Evolutionary conservation across 352 stramenopile species (phyloP), one percentile per base, ranked within the genome.

Genomic region (Phytopythium ostracodes): DNA sequence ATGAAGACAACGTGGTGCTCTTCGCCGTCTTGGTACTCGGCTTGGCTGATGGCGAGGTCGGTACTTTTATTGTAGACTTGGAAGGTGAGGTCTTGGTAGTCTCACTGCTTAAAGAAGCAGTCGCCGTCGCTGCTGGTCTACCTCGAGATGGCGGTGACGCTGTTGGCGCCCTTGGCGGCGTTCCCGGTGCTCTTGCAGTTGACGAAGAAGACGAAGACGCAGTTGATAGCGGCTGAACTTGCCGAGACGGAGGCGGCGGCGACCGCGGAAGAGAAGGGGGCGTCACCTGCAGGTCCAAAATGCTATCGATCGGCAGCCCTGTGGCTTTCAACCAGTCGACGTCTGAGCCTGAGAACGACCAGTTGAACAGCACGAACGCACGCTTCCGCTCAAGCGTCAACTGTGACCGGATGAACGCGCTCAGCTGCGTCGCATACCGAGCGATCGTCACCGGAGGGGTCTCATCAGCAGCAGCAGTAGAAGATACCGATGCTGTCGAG

Each of bases 321-420:
- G 72, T 46, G 9, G 64, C 66, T n/a, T 76, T 86, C 25, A 91
- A 56, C 8, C 75, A 38, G 50, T 84, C 81, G 1, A 76, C 68
- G 22, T 89, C 77, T 27, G 58, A 60, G 0, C 44, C 60, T 15
- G 77, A 70, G 58, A 89, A 82, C 20, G 76, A 67, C 65, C 72
- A 87, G 25, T 88, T 88, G 65, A 71, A 87, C 24, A 91, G 61
- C 17, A 91, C 62, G 29, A 84, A 71, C 1, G 77, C 79, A n/a
- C 74, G 66, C 17, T 73, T 74, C 4, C 40, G 35, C 2, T 64
- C 40, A 3, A 57, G 20, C 25, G 36, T 12, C 65, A 81, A 72
- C 10, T 55, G 15, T 8, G 49, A 38, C 1, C n/a, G 18, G 6
- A 84, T 59, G 25, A 52, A 46, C 4, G 38, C 35, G n/a, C 57